Evolutionary conservation across 495 filamentous ascomycete species (phyloP), one percentile per base, ranked within the genome.

Genomic region (Mytilinidion resinicola): DNA sequence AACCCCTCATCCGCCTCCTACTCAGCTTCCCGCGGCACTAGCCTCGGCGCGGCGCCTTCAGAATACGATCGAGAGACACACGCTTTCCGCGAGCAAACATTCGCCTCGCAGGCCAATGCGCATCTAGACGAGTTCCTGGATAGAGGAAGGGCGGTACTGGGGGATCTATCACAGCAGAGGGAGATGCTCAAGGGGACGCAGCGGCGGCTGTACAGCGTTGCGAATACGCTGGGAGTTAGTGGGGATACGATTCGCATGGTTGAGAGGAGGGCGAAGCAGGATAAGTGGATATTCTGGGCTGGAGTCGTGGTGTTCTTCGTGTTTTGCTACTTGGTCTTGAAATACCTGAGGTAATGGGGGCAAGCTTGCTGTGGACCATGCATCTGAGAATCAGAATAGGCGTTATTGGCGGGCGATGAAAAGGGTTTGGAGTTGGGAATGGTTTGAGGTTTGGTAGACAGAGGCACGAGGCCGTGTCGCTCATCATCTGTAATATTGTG

Each of bases 171-270:
- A 2, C 79, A 96, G 69, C 95, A 99, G 77, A 78, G 90, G 39
- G 92, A 96, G 69, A 87, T 97, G 68, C 76, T 99, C 59, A 99
- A 99, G 76, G 86, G 84, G 8, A 97, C 93, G 42, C 93, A 97
- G 76, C 82, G 85, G 67, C 82, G 83, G 69, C 77, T 99, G 46
- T 97, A 97, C 67, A 90, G 82, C 68, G 90, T 96, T 19, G 93
- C 88, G 7, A 97, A 95, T 67, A 97, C 95, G 33, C 73, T 98
- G 59, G 93, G 93, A 8, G 81, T 98, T 37, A 91, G 86, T 70
- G 91, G 92, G 33, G 95, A 97, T 70, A 98, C 93, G 5, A 98
- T 98, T 56, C 82, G 95, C 12, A 96, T 91, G 89, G 79, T 98
- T 50, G 91, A 97, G 72, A 76, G 93, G 66, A 80, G 93, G 59